phyloP scores from a whole-genome alignment of 1,139 yeast species.

The Torulaspora pretoriensis region DNA sequence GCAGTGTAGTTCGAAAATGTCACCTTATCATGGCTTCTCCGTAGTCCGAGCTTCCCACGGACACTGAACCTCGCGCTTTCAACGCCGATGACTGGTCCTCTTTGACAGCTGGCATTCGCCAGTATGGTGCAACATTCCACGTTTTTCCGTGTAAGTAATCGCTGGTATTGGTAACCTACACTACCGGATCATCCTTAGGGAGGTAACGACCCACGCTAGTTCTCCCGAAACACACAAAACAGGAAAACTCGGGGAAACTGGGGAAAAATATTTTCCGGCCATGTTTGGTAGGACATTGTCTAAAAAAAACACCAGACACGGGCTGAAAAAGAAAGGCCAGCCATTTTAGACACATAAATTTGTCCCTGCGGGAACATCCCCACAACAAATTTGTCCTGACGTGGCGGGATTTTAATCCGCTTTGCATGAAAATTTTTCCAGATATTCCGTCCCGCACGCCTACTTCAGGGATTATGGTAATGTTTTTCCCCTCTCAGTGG shows the following conservation, averaged over 20 bases:
- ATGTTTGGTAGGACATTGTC: conserved; percentile 2
- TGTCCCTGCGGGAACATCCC: conserved; percentile 3
- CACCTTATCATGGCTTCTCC: no score
- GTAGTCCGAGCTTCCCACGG: no score
- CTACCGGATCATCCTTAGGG: background rate
- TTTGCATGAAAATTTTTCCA: background rate
- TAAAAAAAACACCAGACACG: background rate
- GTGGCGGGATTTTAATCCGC: background rate
- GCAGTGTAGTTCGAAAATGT: no score
- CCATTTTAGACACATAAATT: background rate
- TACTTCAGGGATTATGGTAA: background rate
- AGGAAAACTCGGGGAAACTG: conserved; percentile 2
- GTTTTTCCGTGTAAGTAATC: background rate
- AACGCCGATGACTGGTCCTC: no score
- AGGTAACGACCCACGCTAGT: conserved; percentile 1
- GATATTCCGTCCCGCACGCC: conserved; percentile 2
- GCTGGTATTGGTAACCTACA: background rate
- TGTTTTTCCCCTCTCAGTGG: background rate
- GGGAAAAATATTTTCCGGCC: background rate
- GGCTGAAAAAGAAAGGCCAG: background rate
- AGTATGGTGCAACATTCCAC: background rate
- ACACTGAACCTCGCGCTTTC: no score
- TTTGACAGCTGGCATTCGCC: no score
- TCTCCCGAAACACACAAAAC: conserved; percentile 1
- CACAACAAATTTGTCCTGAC: background rate